Evolutionary conservation across 1,139 yeast species (phyloP).

Genomic region (Meyerozyma carpophila): DNA sequence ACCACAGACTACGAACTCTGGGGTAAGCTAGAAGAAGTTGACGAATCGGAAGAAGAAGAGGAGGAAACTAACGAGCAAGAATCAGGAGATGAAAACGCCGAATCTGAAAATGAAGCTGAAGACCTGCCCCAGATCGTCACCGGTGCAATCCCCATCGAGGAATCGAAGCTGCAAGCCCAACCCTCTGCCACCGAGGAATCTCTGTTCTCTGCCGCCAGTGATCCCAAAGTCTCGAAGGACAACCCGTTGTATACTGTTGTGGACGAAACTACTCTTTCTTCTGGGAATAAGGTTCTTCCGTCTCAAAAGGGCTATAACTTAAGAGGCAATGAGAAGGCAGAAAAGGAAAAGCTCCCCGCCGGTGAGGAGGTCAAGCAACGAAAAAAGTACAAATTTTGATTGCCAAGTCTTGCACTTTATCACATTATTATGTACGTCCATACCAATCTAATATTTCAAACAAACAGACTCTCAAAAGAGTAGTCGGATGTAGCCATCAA

Average conservation of each 20-base stretch:
- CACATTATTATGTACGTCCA: no score
- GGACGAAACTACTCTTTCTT: constrained; percentile 16
- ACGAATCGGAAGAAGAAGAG: constrained; percentile 7
- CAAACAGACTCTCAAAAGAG: constrained; percentile 5
- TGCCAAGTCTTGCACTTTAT: neutral
- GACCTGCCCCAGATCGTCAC: neutral
- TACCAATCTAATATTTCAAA: neutral
- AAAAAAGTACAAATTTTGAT: constrained; percentile 9
- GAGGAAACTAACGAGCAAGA: constrained; percentile 1
- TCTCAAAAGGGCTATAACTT: constrained; percentile 18
- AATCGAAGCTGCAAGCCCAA: neutral
- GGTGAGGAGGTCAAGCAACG: constrained; percentile 1
- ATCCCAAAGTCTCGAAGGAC: neutral
- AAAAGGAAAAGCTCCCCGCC: constrained; percentile 2
- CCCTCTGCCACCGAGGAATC: neutral
- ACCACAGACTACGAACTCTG: constrained; percentile 4
- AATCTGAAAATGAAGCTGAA: neutral
- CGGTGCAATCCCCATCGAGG: neutral
- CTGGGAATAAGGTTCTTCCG: constrained; percentile 12
- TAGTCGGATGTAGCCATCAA: constrained; percentile 12
- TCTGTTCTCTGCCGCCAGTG: neutral
- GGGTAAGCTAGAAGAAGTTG: constrained; percentile 12
- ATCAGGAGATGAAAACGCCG: neutral
- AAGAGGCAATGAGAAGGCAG: constrained; percentile 1
- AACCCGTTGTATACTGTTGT: constrained; percentile 24